A percentile compares a stretch with the other conserved stretches of the same genome.
These are phyloP conservation scores for Sporodiniella umbellata DNA, from an alignment of 371 early-diverging fungal species.

Conservation along the genomic window DNA sequence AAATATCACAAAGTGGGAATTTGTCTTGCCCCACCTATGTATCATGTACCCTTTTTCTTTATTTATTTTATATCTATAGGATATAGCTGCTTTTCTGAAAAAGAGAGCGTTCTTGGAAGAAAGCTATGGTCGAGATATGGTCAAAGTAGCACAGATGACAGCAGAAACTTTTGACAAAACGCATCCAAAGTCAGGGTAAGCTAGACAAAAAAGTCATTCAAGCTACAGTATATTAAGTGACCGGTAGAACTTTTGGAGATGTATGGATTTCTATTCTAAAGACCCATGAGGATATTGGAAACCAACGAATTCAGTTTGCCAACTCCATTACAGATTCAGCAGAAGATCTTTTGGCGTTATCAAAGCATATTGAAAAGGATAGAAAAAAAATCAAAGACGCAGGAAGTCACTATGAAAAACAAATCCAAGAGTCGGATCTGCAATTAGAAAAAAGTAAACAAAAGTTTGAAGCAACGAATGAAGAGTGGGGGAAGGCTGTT, in stretches of 20 bases:
- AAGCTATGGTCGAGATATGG: slow-evolving; percentile 55
- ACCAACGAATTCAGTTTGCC: slow-evolving; percentile 61
- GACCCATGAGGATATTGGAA: slow-evolving; percentile 43
- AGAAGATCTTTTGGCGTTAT: slow-evolving; percentile 65
- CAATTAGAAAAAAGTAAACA: slow-evolving; percentile 74
- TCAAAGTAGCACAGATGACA: slow-evolving; percentile 43
- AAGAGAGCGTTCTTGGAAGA: slow-evolving; percentile 63
- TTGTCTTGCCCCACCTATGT: too few relatives aligned
- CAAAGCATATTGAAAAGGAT: slow-evolving; percentile 76
- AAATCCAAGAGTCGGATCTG: slow-evolving; percentile 65
- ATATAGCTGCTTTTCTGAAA: slow-evolving; percentile 49
- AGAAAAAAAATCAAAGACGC: slow-evolving; percentile 84
- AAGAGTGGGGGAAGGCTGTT: slow-evolving; percentile 79
- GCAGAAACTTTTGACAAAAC: slow-evolving; percentile 45
- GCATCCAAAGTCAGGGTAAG: slow-evolving; percentile 49
- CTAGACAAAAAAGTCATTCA: neutral
- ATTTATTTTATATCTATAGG: slow-evolving; percentile 34
- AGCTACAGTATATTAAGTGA: too few relatives aligned
- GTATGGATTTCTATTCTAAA: slow-evolving; percentile 60
- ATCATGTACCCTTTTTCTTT: too few relatives aligned
- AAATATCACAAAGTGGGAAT: neutral
- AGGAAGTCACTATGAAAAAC: slow-evolving; percentile 65
- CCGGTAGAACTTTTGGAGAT: slow-evolving; percentile 53
- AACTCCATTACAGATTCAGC: slow-evolving; percentile 58
- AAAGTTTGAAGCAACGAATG: slow-evolving; percentile 70